These are phyloP conservation scores for Kernera saxatilis DNA, from an alignment of 345 rosid genomes.

Conservation along the genomic window DNA sequence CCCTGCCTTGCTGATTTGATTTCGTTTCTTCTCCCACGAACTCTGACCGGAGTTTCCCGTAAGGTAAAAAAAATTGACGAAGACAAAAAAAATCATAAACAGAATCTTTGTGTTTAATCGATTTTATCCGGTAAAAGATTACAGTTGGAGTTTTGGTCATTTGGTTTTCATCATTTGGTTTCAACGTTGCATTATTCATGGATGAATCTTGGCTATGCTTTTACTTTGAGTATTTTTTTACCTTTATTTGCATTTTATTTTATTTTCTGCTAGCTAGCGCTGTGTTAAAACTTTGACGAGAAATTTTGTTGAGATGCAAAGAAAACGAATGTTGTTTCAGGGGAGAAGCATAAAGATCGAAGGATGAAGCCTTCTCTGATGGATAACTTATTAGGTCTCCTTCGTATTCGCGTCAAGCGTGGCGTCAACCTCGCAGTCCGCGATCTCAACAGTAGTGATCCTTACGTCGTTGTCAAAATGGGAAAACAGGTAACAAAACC, in stretches of 20 bases:
- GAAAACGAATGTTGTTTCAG: background rate
- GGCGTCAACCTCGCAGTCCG: conserved; percentile 92
- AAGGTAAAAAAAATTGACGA: background rate
- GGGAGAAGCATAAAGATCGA: background rate
- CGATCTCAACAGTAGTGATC: conserved; percentile 83
- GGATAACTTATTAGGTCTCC: conserved; percentile 65
- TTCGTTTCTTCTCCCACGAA: background rate
- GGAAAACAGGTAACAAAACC: conserved; percentile 52
- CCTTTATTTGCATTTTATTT: background rate
- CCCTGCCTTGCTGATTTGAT: background rate
- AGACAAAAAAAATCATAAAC: background rate
- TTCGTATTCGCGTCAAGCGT: conserved; percentile 61
- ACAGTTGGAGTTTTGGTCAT: background rate
- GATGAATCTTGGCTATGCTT: background rate
- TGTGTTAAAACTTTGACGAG: background rate
- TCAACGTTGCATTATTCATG: background rate
- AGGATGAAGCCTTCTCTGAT: conserved; percentile 33
- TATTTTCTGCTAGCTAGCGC: background rate
- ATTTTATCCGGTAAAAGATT: background rate
- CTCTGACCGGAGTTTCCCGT: background rate
- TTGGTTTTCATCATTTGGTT: background rate
- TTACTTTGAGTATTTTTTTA: background rate
- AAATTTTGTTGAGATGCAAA: background rate
- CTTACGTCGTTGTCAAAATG: conserved; percentile 76
- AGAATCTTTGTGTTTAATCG: background rate